Conservation (phyloP, 2,329 filamentous ascomycete species). For the Aspergillus sp. region DNA sequence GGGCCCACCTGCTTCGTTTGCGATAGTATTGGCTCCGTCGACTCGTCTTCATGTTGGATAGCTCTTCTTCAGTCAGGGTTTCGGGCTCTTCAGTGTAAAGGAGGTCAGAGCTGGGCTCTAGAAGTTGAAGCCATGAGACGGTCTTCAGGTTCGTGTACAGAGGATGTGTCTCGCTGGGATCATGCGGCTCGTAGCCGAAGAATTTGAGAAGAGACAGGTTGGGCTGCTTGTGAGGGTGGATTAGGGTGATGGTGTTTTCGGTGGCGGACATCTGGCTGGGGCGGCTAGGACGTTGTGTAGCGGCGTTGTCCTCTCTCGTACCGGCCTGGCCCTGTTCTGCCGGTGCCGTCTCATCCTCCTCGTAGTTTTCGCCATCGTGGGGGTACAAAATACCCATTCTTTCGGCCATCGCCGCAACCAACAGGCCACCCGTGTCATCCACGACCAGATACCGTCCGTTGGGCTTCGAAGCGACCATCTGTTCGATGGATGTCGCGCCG, state of each 20-base stretch:
- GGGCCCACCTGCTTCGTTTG: slow-evolving; percentile 80
- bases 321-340: slow-evolving; percentile 9
- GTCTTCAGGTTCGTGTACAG: slow-evolving; percentile 77
- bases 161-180: slow-evolving; percentile 66
- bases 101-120: slow-evolving; percentile 71
- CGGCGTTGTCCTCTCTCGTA: slow-evolving; percentile 18
- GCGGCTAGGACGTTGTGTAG: slow-evolving; percentile 10
- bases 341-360: neutral
- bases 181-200: slow-evolving; percentile 76
- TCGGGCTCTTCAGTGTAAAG: slow-evolving; percentile 68
- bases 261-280: slow-evolving; percentile 41
- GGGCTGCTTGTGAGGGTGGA: slow-evolving; percentile 71
- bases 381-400: slow-evolving; percentile 77
- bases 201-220: slow-evolving; percentile 86
- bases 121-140: slow-evolving; percentile 87
- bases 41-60: slow-evolving; percentile 73
- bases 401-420: slow-evolving; percentile 82
- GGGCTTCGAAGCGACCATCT: slow-evolving; percentile 26
- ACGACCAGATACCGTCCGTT: slow-evolving; percentile 74
- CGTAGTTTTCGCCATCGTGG: slow-evolving; percentile 16
- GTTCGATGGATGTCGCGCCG: slow-evolving; percentile 35
- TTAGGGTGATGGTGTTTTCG: slow-evolving; percentile 55
- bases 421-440: slow-evolving; percentile 80
- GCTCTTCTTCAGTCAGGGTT: slow-evolving; percentile 55
- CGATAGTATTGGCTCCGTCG: slow-evolving; percentile 83